Evolutionary conservation across 257 asterid genomes (phyloP), one percentile per base, ranked within the genome.

Genomic region (Parsonsia alboflavescens): DNA sequence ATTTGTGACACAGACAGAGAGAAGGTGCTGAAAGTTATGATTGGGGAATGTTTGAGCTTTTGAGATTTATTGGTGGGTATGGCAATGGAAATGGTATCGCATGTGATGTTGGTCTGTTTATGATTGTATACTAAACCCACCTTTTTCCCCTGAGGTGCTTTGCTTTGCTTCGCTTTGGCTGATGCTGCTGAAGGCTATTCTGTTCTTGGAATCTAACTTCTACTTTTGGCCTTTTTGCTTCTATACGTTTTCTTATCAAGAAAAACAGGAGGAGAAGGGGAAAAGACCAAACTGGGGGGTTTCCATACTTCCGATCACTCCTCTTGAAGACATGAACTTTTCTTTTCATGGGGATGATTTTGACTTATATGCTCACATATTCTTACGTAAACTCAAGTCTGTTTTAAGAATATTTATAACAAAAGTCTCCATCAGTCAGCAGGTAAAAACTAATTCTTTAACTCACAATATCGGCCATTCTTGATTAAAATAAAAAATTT

Each of bases 1-100:
- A 89, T 48, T 59, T 67, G 72, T 16, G 78, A 63, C 79, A 72
- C 72, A 57, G 48, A 10, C 73, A n/a, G 48, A 39, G 44, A 6
- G 41, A 54, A 11, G 65, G 28, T 28, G 13, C 26, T 48, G 74
- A 56, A 56, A 56, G 42, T 33, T 36, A 21, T 6, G 28, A 22
- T 63, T 33, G 21, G 46, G 45, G 69, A 63, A 33, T 33, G 69
- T 33, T 17, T 63, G 10, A 19, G 70, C 28, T 39, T 65, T 65
- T 36, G 70, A 39, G 70, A 19, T 7, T 39, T 36, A 39, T 17
- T 19, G 10, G 30, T 65, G 48, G 26, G 39, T 33, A 33, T 33
- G 39, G 39, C 39, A 33, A 33, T 33, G 39, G 39, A 33, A 33
- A 33, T 33, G 39, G 39, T 3, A 46, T 7, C 13, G 12, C 13